These are phyloP conservation scores for Fusarium longipes DNA, from an alignment of 2,329 filamentous ascomycete genomes.

Conservation along the genomic window DNA sequence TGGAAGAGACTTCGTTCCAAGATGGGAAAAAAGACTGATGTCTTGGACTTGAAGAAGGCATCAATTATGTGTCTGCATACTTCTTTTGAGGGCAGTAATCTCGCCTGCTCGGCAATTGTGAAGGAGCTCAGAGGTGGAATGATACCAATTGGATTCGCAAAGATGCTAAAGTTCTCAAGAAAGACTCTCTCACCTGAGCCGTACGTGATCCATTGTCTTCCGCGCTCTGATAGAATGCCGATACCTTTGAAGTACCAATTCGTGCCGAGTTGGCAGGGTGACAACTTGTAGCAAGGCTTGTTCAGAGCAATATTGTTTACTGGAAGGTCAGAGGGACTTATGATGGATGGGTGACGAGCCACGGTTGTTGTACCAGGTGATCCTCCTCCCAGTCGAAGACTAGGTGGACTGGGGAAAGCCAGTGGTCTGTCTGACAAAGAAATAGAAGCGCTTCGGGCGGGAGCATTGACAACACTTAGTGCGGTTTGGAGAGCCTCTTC, in stretches of 20 bases:
- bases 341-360: neutral
- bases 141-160: slow-evolving; percentile 9
- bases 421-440: slow-evolving; percentile 14
- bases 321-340: slow-evolving; percentile 13
- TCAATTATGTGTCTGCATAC: slow-evolving; percentile 12
- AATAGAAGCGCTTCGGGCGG: slow-evolving; percentile 15
- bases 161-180: slow-evolving; percentile 34
- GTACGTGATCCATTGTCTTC: slow-evolving; percentile 35
- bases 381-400: neutral
- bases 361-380: slow-evolving; percentile 1
- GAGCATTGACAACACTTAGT: neutral
- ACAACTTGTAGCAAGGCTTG: slow-evolving; percentile 20
- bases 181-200: slow-evolving; percentile 35
- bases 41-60: slow-evolving; percentile 27
- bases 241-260: slow-evolving; percentile 40
- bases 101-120: slow-evolving; percentile 11
- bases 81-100: slow-evolving; percentile 4
- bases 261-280: slow-evolving; percentile 27
- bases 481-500: slow-evolving; percentile 32
- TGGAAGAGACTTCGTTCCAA: slow-evolving; percentile 23
- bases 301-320: neutral
- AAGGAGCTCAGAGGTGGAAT: neutral
- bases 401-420: slow-evolving; percentile 8
- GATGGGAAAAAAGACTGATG: slow-evolving; percentile 22
- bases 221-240: slow-evolving; percentile 28